These are phyloP conservation scores for Spinellus fusiger DNA, from an alignment of 192 early-diverging fungal species.

Conservation along the genomic window DNA sequence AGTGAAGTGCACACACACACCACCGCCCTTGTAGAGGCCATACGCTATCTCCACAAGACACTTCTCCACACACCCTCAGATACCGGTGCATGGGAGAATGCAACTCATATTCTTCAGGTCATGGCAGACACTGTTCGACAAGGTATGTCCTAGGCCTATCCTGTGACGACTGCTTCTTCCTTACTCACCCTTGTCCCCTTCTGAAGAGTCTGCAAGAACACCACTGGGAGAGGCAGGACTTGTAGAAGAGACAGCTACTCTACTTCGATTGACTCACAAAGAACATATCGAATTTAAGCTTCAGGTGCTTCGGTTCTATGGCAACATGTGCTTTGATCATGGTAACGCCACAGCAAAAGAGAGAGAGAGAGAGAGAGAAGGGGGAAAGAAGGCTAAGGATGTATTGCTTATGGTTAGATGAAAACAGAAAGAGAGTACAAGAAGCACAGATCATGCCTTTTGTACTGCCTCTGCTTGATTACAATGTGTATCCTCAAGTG, in stretches of 20 bases:
- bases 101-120: neutral
- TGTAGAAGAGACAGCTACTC: constrained; percentile 29
- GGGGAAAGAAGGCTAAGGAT: neutral
- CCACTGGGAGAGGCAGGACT: constrained; percentile 39
- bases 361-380: neutral
- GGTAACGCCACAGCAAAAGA: constrained; percentile 26
- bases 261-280: constrained; percentile 24
- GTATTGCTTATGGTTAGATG: constrained; percentile 25
- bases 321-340: constrained; percentile 50
- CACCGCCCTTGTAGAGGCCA: no score
- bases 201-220: constrained; percentile 31
- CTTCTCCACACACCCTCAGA: neutral
- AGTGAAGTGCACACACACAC: no score
- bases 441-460: constrained; percentile 29
- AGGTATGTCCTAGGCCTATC: constrained; percentile 1
- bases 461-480: constrained; percentile 21
- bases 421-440: constrained; percentile 37
- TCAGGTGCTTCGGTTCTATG: constrained; percentile 45
- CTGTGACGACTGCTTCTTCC: neutral
- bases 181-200: neutral
- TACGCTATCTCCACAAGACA: neutral
- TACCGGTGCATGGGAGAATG: neutral
- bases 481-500: constrained; percentile 24
- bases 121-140: constrained; percentile 2
- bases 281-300: constrained; percentile 12